Evolutionary conservation across 2,329 filamentous ascomycete species (phyloP).

Genomic region (Fusarium heterosporum): DNA sequence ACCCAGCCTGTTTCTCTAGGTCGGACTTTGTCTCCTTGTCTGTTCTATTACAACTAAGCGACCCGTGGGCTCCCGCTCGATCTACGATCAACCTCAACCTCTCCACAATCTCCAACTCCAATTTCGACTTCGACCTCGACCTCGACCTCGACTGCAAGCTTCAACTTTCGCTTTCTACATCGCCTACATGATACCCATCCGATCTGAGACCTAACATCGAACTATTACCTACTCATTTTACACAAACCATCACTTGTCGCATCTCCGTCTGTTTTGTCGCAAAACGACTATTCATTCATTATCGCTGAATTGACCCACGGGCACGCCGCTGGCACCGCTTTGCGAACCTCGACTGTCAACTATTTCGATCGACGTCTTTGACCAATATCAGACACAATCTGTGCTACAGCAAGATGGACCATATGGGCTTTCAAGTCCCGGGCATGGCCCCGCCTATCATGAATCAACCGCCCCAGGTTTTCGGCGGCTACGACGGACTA

Average conservation of each 20-base stretch:
- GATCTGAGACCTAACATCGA: constrained; percentile 10
- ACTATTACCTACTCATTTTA: neutral
- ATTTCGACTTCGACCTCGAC: neutral
- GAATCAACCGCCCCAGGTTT: constrained; percentile 76
- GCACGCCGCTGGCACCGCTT: constrained; percentile 23
- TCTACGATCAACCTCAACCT: constrained; percentile 34
- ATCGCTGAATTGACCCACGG: constrained; percentile 25
- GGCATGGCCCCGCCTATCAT: constrained; percentile 69
- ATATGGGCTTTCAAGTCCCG: constrained; percentile 69
- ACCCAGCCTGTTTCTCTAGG: constrained; percentile 7
- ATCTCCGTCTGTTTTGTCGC: constrained; percentile 3
- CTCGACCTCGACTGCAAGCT: constrained; percentile 1
- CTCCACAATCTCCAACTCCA: constrained; percentile 23
- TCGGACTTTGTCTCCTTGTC: constrained; percentile 31
- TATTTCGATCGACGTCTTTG: neutral
- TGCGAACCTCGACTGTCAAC: constrained; percentile 11
- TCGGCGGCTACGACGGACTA: constrained; percentile 73
- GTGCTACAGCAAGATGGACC: constrained; percentile 53
- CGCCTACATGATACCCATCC: constrained; percentile 5
- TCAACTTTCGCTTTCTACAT: neutral
- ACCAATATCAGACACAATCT: neutral
- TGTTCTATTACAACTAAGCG: constrained; percentile 28
- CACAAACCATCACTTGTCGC: constrained; percentile 5
- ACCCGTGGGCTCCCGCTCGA: constrained; percentile 36
- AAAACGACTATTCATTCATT: constrained; percentile 14